Percentiles rank a stretch among this genome's conserved stretches.
Evolutionary conservation across 2,329 filamentous ascomycete genomes (phyloP).

Genomic region (Rhexocercosporidium sp.): DNA sequence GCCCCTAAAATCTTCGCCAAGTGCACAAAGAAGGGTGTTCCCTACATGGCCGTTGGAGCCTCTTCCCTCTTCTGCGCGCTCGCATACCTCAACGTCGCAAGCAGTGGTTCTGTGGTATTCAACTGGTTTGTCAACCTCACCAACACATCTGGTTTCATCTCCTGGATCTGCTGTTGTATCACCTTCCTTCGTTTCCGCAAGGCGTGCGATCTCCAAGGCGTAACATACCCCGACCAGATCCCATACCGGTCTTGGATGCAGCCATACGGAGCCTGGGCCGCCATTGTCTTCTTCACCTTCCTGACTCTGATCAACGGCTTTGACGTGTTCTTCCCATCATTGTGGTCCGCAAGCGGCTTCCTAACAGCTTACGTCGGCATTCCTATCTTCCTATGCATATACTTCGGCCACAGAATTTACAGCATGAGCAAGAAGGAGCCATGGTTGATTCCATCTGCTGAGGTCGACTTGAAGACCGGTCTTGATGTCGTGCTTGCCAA

Average conservation of each 20-base stretch:
- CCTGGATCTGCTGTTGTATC: slow-evolving; percentile 59
- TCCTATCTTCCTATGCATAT: slow-evolving; percentile 62
- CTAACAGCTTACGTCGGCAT: slow-evolving; percentile 70
- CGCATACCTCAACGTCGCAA: slow-evolving; percentile 54
- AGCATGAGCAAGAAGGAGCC: slow-evolving; percentile 50
- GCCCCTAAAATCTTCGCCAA: slow-evolving; percentile 56
- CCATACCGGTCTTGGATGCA: slow-evolving; percentile 61
- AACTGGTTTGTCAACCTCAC: slow-evolving; percentile 61
- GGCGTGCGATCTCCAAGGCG: slow-evolving; percentile 50
- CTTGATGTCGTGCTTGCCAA: slow-evolving; percentile 46
- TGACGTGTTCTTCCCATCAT: slow-evolving; percentile 63
- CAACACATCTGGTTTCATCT: slow-evolving; percentile 55
- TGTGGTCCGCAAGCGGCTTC: slow-evolving; percentile 61
- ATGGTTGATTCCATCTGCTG: slow-evolving; percentile 54
- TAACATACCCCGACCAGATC: slow-evolving; percentile 45
- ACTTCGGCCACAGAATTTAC: slow-evolving; percentile 56
- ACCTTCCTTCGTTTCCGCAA: slow-evolving; percentile 64
- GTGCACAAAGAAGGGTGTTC: slow-evolving; percentile 56
- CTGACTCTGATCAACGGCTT: slow-evolving; percentile 68
- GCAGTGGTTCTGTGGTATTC: slow-evolving; percentile 53
- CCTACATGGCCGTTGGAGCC: slow-evolving; percentile 52
- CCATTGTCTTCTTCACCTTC: slow-evolving; percentile 56
- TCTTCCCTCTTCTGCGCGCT: slow-evolving; percentile 51
- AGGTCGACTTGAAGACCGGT: slow-evolving; percentile 59
- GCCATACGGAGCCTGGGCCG: slow-evolving; percentile 60